Conservation (phyloP, 1,284 basidiomycete species). For the Apiotrichum porosum region DNA sequence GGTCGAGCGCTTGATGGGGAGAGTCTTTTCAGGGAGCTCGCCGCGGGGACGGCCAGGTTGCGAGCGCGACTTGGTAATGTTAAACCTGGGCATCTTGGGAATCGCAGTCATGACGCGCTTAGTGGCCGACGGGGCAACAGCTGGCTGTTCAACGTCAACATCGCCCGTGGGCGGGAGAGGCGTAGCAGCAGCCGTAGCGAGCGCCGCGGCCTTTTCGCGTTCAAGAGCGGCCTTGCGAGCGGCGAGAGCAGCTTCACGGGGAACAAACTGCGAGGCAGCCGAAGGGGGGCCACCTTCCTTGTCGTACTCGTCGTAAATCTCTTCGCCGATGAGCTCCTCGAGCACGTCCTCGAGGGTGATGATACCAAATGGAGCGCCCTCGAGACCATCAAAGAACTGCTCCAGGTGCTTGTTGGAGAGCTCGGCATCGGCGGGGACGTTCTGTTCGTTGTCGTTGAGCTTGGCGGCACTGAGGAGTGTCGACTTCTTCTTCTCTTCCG, state of each 20-base stretch:
- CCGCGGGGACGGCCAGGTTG: slow-evolving; percentile 18
- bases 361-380: slow-evolving; percentile 76
- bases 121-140: background rate
- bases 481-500: slow-evolving; percentile 15
- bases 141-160: slow-evolving; percentile 17
- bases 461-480: slow-evolving; percentile 46
- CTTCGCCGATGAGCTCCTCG: slow-evolving; percentile 84
- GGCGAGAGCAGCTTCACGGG: slow-evolving; percentile 30
- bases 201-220: slow-evolving; percentile 16
- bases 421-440: slow-evolving; percentile 76
- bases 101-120: slow-evolving; percentile 7
- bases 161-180: slow-evolving; percentile 22
- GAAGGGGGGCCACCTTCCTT: slow-evolving; percentile 19
- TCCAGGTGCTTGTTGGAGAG: slow-evolving; percentile 64
- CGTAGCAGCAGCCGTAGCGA: slow-evolving; percentile 12
- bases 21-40: background rate
- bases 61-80: slow-evolving; percentile 20
- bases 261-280: slow-evolving; percentile 30
- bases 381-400: slow-evolving; percentile 67
- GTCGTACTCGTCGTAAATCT: slow-evolving; percentile 71
- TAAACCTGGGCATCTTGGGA: slow-evolving; percentile 31
- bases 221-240: slow-evolving; percentile 32
- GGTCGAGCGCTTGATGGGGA: background rate
- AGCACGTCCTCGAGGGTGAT: slow-evolving; percentile 90
- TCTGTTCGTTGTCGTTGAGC: slow-evolving; percentile 61